Base-by-base conservation (phyloP, 2,329 filamentous ascomycete genomes). In the Penicillium crustosum region DNA sequence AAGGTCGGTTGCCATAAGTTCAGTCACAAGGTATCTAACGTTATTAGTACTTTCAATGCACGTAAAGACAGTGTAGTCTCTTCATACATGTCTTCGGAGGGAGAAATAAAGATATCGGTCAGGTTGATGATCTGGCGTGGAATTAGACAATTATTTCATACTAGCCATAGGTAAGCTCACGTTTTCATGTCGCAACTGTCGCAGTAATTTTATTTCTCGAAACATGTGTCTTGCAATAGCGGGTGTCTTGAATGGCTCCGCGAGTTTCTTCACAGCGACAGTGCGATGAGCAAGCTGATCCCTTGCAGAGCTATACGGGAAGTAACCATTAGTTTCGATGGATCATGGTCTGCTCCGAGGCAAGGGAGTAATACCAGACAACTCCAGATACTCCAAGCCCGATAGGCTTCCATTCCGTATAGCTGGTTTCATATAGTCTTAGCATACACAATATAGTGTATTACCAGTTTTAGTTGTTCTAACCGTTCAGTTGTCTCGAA, bases 401-500 rank as follows among this genome's bases (percentile, higher is more conserved):
- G 64, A 99, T 92, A 23, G 94, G 94, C 76, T 97, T 92, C 74
- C 97, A 85, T 77, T 97, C 93, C 57, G 92, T 95, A 79, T 97
- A 97, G 80, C 93, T 96, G 73, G 53, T 19, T 29, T 21, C 9
- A 8, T 21, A 38, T n/a, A 21, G 9, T 36, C 33, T 53, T 44
- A 53, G 45, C 35, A 42, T 19, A 19, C n/a, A 29, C 9, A 2
- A 21, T 15, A 23, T 27, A 19, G 8, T 2, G 17, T 50, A 19
- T n/a, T 27, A 21, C 29, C 2, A 19, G 35, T 56, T 38, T 48
- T 36, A 2, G 7, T 10, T 21, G 13, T 21, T 8, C 71, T 58
- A 86, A 97, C 92, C 94, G 89, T 79, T 92, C 96, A 67, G 94
- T 99, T 79, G 97, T 97, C 85, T 99, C 94, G 75, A 99, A 99